Conservation (phyloP, 371 early-diverging fungal species). For the Thermomucor indicae-seudaticae region DNA sequence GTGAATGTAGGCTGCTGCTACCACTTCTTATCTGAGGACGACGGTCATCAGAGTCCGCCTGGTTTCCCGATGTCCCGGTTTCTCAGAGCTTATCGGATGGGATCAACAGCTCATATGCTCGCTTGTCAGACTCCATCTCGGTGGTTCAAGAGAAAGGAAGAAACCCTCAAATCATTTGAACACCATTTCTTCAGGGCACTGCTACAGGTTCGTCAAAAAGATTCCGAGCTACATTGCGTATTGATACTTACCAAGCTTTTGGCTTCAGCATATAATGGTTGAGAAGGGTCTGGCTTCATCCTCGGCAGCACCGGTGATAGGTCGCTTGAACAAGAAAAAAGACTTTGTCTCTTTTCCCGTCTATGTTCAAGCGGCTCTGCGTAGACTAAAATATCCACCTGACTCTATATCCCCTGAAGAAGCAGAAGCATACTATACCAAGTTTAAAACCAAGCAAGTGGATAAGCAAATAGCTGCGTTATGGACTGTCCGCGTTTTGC, state of each 20-base stretch:
- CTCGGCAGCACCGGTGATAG: slow-evolving; percentile 52
- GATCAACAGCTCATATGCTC: slow-evolving; percentile 72
- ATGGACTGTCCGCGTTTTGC: slow-evolving; percentile 76
- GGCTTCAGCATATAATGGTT: slow-evolving; percentile 43
- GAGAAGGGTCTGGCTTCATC: slow-evolving; percentile 47
- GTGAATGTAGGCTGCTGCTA: slow-evolving; percentile 89
- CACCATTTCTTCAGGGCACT: slow-evolving; percentile 77
- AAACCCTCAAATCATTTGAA: slow-evolving; percentile 56
- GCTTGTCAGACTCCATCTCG: slow-evolving; percentile 84
- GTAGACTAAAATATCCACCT: slow-evolving; percentile 36
- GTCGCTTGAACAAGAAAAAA: slow-evolving; percentile 57
- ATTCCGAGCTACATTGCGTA: not conserved
- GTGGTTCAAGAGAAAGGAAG: slow-evolving; percentile 60
- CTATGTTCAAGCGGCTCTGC: slow-evolving; percentile 36
- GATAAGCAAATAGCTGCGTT: slow-evolving; percentile 66
- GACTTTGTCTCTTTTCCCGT: slow-evolving; percentile 26
- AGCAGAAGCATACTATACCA: slow-evolving; percentile 34
- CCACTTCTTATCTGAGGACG: slow-evolving; percentile 58
- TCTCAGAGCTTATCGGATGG: slow-evolving; percentile 37
- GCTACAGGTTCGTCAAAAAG: slow-evolving; percentile 36
- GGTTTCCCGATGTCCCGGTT: slow-evolving; percentile 67
- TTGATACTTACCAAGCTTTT: too few species aligned
- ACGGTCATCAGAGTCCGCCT: too few species aligned
- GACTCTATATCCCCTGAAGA: slow-evolving; percentile 41
- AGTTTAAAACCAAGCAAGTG: slow-evolving; percentile 23